phyloP scores from a whole-genome alignment of 495 filamentous ascomycete genomes.

The Hamigera avellanea region DNA sequence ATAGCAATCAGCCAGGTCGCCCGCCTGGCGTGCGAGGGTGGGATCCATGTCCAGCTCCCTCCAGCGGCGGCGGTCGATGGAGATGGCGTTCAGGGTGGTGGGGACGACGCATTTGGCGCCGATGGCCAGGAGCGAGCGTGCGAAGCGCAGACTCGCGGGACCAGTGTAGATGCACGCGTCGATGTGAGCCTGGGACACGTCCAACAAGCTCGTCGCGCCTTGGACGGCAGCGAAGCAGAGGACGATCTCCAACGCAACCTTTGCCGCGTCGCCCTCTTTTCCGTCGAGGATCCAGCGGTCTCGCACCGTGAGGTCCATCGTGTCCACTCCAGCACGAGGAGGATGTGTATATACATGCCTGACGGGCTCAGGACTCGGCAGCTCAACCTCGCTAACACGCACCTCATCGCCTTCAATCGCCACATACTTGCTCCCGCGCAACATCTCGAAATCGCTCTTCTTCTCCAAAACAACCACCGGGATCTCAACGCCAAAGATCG shows the following conservation, averaged over 20 bases:
- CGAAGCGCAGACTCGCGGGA: conserved; percentile 13
- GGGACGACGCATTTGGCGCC: conserved; percentile 14
- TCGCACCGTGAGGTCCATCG: background rate
- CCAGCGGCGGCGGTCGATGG: conserved; percentile 18
- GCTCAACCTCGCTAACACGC: background rate
- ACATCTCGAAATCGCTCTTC: no score
- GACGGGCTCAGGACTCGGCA: background rate
- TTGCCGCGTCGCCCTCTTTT: conserved; percentile 10
- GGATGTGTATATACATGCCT: no score
- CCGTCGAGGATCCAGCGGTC: conserved; percentile 14
- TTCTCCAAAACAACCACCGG: no score
- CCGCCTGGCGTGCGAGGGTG: conserved; percentile 7
- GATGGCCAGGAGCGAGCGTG: conserved; percentile 9
- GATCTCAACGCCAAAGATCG: conserved; percentile 15
- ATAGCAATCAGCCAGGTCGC: conserved; percentile 13
- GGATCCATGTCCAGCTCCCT: conserved; percentile 11
- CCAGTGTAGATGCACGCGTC: conserved; percentile 25
- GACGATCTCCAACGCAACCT: conserved; percentile 15
- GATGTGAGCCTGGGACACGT: conserved; percentile 18
- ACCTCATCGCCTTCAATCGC: background rate
- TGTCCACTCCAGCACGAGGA: no score
- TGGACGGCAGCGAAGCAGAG: conserved; percentile 11
- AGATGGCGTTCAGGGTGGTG: conserved; percentile 22
- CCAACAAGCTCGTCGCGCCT: conserved; percentile 10
- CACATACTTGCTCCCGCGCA: no score